phyloP scores from a whole-genome alignment of 148 eudicot genomes.

The Chenopodium quinoa region DNA sequence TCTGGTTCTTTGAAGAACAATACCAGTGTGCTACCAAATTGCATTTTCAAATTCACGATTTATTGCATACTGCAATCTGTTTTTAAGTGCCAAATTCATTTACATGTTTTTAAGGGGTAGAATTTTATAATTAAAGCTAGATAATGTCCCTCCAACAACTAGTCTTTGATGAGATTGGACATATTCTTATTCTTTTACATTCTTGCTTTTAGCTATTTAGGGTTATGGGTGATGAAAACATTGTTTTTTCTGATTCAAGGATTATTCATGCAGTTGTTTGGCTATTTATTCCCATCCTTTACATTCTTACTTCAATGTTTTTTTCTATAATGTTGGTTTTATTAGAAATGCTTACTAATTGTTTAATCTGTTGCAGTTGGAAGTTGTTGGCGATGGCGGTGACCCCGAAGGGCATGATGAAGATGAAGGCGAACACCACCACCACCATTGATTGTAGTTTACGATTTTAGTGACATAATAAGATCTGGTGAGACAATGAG shows the following conservation, averaged over 20 bases:
- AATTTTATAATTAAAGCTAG: too few relatives aligned
- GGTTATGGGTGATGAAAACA: not conserved
- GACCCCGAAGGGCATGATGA: conserved; percentile 73
- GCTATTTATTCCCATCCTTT: not conserved
- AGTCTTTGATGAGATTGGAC: too few relatives aligned
- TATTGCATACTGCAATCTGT: too few relatives aligned
- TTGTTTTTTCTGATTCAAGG: not conserved
- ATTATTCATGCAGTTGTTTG: not conserved
- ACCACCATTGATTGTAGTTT: conserved; percentile 49
- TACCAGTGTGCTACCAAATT: too few relatives aligned
- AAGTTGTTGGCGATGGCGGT: conserved; percentile 90
- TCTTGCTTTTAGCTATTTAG: not conserved
- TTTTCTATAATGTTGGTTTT: not conserved
- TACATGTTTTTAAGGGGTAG: too few relatives aligned
- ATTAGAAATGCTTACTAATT: not conserved
- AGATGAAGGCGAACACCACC: conserved; percentile 25
- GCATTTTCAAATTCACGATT: too few relatives aligned
- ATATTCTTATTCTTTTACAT: not conserved
- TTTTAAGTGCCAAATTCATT: too few relatives aligned
- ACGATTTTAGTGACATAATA: conserved; percentile 40
- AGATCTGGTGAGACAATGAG: conserved; percentile 48
- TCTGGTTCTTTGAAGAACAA: too few relatives aligned
- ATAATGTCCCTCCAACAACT: too few relatives aligned
- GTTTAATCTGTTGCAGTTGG: conserved; percentile 45
- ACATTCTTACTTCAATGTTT: not conserved